Evolutionary conservation across 2,329 filamentous ascomycete species (phyloP), one percentile per base, ranked within the genome.

Genomic region (Rhynchosporium agropyri): DNA sequence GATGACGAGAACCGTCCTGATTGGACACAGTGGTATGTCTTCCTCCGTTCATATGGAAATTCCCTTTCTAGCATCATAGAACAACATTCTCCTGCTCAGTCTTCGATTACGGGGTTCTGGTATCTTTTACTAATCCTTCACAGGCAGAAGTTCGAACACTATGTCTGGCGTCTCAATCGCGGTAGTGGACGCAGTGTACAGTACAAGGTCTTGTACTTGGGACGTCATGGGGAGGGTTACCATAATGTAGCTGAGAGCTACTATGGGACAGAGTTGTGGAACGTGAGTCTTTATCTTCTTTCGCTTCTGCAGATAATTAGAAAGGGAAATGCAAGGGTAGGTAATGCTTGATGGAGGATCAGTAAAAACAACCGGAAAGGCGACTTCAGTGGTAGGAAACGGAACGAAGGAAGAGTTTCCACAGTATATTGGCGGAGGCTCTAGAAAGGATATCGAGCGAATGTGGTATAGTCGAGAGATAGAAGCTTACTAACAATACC

Each of bases 231-330:
- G 33, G 83, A 91, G 72, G 88, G 88, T 15, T 84, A 77, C 68
- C 83, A 86, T 68, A 86, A 86, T 66, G 81, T 79, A 2, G 87
- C 87, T 6, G 85, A 90, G 74, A 78, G 79, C 33, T 88, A 80
- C 73, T 90, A 89, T 68, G 87, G 87, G 53, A 90, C 87, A 0
- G 82, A 84, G 1, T 84, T 84, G 2, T 90, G 88, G 88, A 87
- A 90, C 72, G 84, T 84, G 74, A 69, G 83, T 77, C 7, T 3
- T 29, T 63, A 29, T 51, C 7, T 51, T 45, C 26, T 7, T 15
- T 55, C 6, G n/a, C 10, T 50, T 29, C n/a, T 10, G 1, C 3
- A 26, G 12, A 31, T 49, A 20, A 31, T 31, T 20, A 9, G n/a
- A 46, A 26, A 20, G 12, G 45, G 15, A 46, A 20, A 20, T 26